Conservation (phyloP, 129 eudicot species). For the Tagetes erecta region DNA sequence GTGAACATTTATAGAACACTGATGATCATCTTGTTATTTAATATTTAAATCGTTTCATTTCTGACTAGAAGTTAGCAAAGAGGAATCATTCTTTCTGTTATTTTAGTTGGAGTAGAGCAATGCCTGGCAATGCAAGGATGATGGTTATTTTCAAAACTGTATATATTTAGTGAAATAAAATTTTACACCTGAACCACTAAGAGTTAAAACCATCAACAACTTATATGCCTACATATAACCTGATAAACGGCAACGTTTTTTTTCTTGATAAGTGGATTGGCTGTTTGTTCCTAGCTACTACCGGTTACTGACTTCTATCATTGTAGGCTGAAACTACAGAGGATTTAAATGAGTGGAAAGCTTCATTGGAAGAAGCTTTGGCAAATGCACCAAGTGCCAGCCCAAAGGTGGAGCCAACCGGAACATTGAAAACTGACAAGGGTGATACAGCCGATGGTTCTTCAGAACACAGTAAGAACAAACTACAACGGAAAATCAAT, state of each 20-base stretch:
- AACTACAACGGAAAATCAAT: neutral
- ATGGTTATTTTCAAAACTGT: neutral
- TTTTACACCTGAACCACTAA: neutral
- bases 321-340: conserved; percentile 89
- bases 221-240: neutral
- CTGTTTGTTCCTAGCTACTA: conserved; percentile 14
- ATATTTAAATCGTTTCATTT: neutral
- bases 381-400: conserved; percentile 77
- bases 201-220: neutral
- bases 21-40: neutral
- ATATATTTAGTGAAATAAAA: neutral
- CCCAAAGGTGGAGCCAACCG: conserved; percentile 51
- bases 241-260: conserved; percentile 3
- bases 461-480: conserved; percentile 60
- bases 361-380: conserved; percentile 87
- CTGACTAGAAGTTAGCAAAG: neutral
- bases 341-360: conserved; percentile 84
- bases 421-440: conserved; percentile 58
- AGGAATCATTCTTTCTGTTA: neutral
- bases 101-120: neutral
- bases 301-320: conserved; percentile 20
- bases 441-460: conserved; percentile 52
- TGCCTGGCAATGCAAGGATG: neutral
- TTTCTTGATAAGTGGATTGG: neutral
- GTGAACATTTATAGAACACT: neutral